Evolutionary conservation across 2,329 filamentous ascomycete species (phyloP).

Genomic region (Verticillium zaregamsianum): DNA sequence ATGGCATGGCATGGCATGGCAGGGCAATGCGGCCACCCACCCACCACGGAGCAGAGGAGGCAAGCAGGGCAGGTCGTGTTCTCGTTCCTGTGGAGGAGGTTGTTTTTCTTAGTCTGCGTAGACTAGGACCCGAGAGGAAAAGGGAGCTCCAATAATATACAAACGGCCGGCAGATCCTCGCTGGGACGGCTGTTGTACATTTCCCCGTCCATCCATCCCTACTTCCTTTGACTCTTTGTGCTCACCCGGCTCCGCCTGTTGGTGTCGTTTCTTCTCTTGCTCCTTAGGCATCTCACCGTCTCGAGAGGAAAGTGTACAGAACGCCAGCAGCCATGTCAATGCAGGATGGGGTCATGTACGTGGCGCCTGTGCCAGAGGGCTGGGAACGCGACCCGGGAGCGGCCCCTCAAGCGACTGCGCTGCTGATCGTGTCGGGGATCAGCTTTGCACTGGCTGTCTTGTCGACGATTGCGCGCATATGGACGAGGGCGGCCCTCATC

Average conservation of each 20-base stretch:
- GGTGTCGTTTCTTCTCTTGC: not conserved
- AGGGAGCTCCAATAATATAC: not conserved
- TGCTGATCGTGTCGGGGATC: constrained; percentile 8
- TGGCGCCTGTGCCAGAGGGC: constrained; percentile 10
- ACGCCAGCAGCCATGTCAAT: constrained; percentile 10
- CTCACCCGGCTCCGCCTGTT: not conserved
- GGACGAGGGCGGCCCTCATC: constrained; percentile 10
- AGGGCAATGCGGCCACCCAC: not conserved
- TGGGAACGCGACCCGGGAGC: constrained; percentile 5
- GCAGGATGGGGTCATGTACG: constrained; percentile 11
- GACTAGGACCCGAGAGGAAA: not conserved
- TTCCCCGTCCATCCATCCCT: not conserved
- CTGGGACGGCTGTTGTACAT: not conserved
- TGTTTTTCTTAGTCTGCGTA: no score
- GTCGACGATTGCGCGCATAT: constrained; percentile 10
- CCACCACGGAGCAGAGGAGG: not conserved
- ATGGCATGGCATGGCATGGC: not conserved
- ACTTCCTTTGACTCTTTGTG: not conserved
- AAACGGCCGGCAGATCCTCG: not conserved
- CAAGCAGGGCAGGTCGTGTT: not conserved
- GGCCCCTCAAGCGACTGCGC: constrained; percentile 3
- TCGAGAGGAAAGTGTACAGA: not conserved
- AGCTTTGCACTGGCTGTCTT: constrained; percentile 12
- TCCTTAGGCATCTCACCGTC: not conserved
- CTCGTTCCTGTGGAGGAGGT: no score